These are phyloP conservation scores for Candida boleticola DNA, from an alignment of 805 yeast genomes.

Conservation along the genomic window DNA sequence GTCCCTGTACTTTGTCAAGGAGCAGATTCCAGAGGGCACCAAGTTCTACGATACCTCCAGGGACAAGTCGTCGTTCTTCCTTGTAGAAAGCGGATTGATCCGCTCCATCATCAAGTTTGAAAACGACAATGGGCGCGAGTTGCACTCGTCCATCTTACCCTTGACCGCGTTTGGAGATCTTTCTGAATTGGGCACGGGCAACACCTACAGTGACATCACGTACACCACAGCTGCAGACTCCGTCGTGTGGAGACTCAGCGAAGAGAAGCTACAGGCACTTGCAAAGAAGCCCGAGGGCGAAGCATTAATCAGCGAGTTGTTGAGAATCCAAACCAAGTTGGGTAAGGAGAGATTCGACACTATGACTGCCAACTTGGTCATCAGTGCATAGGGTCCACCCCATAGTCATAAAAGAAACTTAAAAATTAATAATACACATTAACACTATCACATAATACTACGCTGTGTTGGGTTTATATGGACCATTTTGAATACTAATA, in stretches of 20 bases:
- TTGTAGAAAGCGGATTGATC: slow-evolving; percentile 49
- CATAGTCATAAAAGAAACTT: too few species aligned
- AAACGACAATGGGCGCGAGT: slow-evolving; percentile 29
- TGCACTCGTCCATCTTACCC: slow-evolving; percentile 54
- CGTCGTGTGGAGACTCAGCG: slow-evolving; percentile 66
- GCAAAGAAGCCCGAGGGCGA: slow-evolving; percentile 43
- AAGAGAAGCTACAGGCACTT: slow-evolving; percentile 44
- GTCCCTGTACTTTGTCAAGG: slow-evolving; percentile 51
- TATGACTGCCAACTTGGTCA: slow-evolving; percentile 71
- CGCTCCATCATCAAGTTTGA: slow-evolving; percentile 38
- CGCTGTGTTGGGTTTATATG: too few species aligned
- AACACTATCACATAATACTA: too few species aligned
- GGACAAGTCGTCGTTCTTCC: slow-evolving; percentile 52
- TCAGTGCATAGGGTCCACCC: slow-evolving; percentile 52
- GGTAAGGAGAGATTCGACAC: slow-evolving; percentile 71
- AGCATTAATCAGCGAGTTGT: slow-evolving; percentile 61
- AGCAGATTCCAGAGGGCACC: slow-evolving; percentile 44
- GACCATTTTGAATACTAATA: too few species aligned
- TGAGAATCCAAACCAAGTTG: slow-evolving; percentile 58
- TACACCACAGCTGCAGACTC: slow-evolving; percentile 61
- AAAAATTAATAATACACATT: too few species aligned
- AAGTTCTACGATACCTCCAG: slow-evolving; percentile 45
- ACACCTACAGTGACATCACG: slow-evolving; percentile 41
- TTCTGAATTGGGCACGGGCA: slow-evolving; percentile 22
- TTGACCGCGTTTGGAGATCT: slow-evolving; percentile 74